A percentile compares a stretch with the other conserved stretches of the same genome.
phyloP scores from a whole-genome alignment of 176 grass and related monocot species.

The Typha latifolia region DNA sequence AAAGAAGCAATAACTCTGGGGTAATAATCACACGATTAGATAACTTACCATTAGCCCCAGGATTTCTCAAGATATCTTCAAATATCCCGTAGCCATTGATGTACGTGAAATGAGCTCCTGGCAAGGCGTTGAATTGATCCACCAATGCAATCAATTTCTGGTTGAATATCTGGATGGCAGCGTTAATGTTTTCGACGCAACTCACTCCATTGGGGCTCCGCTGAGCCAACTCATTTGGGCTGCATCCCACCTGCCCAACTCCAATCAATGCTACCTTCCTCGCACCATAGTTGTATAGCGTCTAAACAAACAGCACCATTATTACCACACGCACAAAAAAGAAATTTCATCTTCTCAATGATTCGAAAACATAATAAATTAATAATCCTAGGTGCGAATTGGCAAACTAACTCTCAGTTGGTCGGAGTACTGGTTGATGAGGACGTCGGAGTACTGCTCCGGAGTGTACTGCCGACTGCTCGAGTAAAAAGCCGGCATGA shows the following conservation, averaged over 20 bases:
- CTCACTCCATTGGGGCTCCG: slow-evolving; percentile 53
- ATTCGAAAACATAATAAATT: not conserved
- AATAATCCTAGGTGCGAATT: not conserved
- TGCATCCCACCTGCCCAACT: slow-evolving; percentile 76
- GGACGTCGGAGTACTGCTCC: slow-evolving; percentile 60
- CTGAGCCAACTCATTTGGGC: slow-evolving; percentile 77
- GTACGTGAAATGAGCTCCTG: slow-evolving; percentile 74
- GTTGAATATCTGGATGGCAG: slow-evolving; percentile 79
- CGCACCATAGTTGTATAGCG: slow-evolving; percentile 58
- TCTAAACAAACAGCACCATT: slow-evolving; percentile 23
- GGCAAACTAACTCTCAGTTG: slow-evolving; percentile 33
- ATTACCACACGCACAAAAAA: no score
- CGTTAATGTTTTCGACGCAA: slow-evolving; percentile 54
- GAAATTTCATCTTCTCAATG: no score
- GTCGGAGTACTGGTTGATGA: slow-evolving; percentile 48
- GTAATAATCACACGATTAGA: slow-evolving; percentile 8
- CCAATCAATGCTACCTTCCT: slow-evolving; percentile 87
- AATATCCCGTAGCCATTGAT: slow-evolving; percentile 77
- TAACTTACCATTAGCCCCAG: slow-evolving; percentile 25
- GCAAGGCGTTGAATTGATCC: slow-evolving; percentile 58
- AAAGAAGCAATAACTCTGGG: not conserved
- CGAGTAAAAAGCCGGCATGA: slow-evolving; percentile 64
- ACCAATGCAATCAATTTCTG: slow-evolving; percentile 38
- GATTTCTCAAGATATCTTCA: slow-evolving; percentile 40
- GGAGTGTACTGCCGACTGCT: slow-evolving; percentile 66